These are phyloP conservation scores for Exserohilum turcica DNA, from an alignment of 2,329 filamentous ascomycete genomes.

Conservation along the genomic window DNA sequence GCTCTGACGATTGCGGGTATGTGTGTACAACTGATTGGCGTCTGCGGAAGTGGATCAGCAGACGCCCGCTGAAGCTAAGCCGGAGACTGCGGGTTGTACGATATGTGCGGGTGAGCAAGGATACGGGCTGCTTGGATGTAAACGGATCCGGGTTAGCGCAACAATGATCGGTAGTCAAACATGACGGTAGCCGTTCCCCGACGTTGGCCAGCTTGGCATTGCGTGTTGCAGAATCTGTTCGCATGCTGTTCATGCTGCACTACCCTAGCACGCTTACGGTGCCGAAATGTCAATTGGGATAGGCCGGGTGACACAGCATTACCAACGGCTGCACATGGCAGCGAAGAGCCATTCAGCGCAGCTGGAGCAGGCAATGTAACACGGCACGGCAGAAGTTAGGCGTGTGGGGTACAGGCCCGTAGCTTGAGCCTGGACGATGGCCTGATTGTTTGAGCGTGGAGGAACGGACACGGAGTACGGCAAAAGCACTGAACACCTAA, in stretches of 20 bases:
- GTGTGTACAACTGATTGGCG: no score
- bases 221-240: conserved; percentile 8
- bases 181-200: not conserved
- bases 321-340: not conserved
- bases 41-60: not conserved
- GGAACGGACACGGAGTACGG: not conserved
- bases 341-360: not conserved
- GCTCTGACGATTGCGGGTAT: not conserved
- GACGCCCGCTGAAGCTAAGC: not conserved
- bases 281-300: not conserved
- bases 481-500: not conserved
- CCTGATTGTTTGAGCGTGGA: not conserved
- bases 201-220: not conserved
- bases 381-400: not conserved
- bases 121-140: not conserved
- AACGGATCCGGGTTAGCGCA: not conserved
- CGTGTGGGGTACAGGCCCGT: not conserved
- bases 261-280: conserved; percentile 8
- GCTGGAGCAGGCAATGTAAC: not conserved
- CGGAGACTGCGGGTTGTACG: not conserved
- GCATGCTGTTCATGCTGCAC: conserved; percentile 19
- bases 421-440: not conserved
- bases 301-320: not conserved
- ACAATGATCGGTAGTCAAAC: not conserved
- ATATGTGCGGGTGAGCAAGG: not conserved